Evolutionary conservation across 305 asterid genomes (phyloP).

Genomic region (Solanum hybrid): DNA sequence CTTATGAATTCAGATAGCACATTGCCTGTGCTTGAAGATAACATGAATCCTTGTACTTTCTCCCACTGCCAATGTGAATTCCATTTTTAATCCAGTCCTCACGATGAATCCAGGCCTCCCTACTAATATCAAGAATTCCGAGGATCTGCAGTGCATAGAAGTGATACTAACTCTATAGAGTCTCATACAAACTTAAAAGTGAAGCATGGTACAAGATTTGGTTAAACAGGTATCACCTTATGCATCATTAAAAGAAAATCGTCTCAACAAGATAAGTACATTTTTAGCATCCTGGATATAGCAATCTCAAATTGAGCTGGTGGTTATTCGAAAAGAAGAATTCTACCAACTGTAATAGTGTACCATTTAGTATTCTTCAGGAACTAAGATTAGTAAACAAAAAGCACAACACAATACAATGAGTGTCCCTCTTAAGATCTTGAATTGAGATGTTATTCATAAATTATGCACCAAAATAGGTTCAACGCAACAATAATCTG

Average conservation of each 20-base stretch:
- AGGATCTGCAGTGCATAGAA: conserved; percentile 45
- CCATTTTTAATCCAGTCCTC: conserved; percentile 92
- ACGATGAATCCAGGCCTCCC: conserved; percentile 89
- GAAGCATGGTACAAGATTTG: neutral
- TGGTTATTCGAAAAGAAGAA: neutral
- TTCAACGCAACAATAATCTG: neutral
- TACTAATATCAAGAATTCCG: conserved; percentile 69
- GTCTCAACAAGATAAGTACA: neutral
- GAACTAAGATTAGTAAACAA: neutral
- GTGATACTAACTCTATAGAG: neutral
- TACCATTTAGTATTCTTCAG: neutral
- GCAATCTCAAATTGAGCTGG: neutral
- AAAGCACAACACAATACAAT: neutral
- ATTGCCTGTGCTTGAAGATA: conserved; percentile 83
- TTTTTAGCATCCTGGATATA: neutral
- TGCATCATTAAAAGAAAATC: neutral
- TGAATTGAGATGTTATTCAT: neutral
- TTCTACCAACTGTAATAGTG: neutral
- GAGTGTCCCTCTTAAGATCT: neutral
- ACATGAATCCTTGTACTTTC: conserved; percentile 88
- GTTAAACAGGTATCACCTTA: neutral
- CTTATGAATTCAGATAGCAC: conserved; percentile 66
- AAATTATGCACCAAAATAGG: neutral
- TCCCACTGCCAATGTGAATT: conserved; percentile 62
- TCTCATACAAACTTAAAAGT: neutral